Evolutionary conservation across 2,329 filamentous ascomycete species (phyloP), one percentile per base, ranked within the genome.

Genomic region (Sphaerulina populicola): DNA sequence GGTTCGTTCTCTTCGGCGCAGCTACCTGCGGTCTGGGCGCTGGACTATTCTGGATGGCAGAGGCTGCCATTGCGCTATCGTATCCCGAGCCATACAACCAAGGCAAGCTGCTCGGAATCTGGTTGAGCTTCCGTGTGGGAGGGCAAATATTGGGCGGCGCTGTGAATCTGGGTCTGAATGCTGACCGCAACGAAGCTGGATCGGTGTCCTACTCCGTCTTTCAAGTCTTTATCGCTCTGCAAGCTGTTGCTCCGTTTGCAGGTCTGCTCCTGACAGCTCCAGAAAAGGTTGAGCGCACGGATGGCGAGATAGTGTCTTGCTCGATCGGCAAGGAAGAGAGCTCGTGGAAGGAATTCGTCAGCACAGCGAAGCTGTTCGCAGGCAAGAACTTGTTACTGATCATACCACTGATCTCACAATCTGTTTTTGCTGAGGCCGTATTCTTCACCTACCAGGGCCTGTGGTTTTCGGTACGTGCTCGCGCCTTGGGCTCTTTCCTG

Each of bases 31-130:
- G 84, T 14, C 74, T 86, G 30, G 82, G 80, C 0, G 84, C 85
- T 0, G 85, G 85, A 0, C 72, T 88, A 0, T 88, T 88, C 66
- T 88, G 85, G 85, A 82, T 82, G 73, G 79, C 83, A 0, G 85
- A 88, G 67, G 82, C 82, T 0, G 83, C 85, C 0, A 85, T 88
- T 51, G 83, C 83, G 0, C 77, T 88, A 15, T 75, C 80, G 0
- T 88, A 88, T 57, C 83, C 84, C 0, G 84, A 88, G 59, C 82
- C 83, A 0, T 80, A 78, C 62, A 85, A 85, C 43, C 76, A 78
- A 47, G 82, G 81, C 0, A 76, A 76, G 12, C 79, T 81, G 14
- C 69, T 88, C 0, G 84, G 82, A 0, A 81, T 83, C 61, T 88
- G 85, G 85, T 72, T 87, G 4, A 76, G 72, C 4, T 80, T 77